These are phyloP conservation scores for Xylaria sp. DNA, from an alignment of 2,329 filamentous ascomycete genomes.

Conservation along the genomic window DNA sequence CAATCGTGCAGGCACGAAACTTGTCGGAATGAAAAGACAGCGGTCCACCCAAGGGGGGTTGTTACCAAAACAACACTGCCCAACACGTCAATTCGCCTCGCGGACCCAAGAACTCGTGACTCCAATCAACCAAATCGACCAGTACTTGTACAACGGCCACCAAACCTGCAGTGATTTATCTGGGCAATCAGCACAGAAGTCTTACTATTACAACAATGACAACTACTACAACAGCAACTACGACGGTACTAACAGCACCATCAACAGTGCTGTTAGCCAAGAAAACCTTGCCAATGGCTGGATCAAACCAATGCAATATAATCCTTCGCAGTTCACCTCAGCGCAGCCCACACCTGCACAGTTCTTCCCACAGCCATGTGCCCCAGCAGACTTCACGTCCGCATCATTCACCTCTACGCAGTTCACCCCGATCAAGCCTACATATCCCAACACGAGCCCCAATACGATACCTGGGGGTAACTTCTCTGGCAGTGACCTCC, in stretches of 20 bases:
- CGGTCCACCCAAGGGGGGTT: background rate
- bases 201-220: background rate
- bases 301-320: background rate
- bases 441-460: background rate
- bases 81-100: background rate
- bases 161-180: background rate
- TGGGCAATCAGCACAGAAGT: background rate
- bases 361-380: too few species aligned
- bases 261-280: background rate
- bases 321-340: background rate
- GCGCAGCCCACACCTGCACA: background rate
- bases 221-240: background rate
- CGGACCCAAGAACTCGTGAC: background rate
- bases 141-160: background rate
- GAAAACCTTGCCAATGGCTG: background rate
- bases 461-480: background rate
- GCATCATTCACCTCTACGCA: background rate
- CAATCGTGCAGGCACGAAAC: background rate
- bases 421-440: background rate
- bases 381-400: background rate
- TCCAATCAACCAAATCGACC: background rate
- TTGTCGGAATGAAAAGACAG: conserved; percentile 17
- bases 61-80: conserved; percentile 2
- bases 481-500: background rate
- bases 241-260: background rate